Base-by-base conservation (phyloP, 352 stramenopile genomes). In the Blastocystis hominis region DNA sequence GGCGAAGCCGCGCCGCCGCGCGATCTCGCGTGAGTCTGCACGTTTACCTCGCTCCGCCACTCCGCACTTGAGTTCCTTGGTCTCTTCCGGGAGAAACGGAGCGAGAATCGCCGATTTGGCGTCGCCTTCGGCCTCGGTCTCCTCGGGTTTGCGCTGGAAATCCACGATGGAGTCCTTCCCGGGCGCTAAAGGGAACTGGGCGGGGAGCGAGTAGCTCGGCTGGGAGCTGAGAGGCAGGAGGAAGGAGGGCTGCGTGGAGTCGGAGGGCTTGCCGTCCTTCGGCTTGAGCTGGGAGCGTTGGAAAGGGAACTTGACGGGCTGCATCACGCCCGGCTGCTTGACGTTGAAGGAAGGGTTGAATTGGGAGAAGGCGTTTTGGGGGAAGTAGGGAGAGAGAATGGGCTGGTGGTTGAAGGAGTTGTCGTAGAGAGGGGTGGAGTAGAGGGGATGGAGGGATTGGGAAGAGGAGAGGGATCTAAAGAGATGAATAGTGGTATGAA, bases 321-420 rank as follows among this genome's bases (percentile, higher is more conserved):
- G n/a, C n/a, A n/a, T n/a, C n/a, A n/a, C n/a, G n/a, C n/a, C n/a
- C n/a, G n/a, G n/a, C 13, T 61, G n/a, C 53, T n/a, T 17, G 53
- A 61, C 13, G 13, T 61, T n/a, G 53, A 61, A 61, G n/a, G 53
- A 61, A n/a, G 53, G 53, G n/a, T 13, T n/a, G 53, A 61, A 61
- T 61, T 61, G 13, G 53, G n/a, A 17, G 53, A n/a, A 61, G n/a
- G 13, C 53, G n/a, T n/a, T n/a, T n/a, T 75, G 63, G 42, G 42
- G 42, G 63, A 75, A 75, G 42, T 75, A 75, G 24, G 63, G 63
- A 47, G 63, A 75, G 42, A 75, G 36, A 6, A 75, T 75, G 42
- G 63, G 10, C 34, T n/a, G n/a, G n/a, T n/a, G n/a, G n/a, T n/a
- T n/a, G n/a, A n/a, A n/a, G n/a, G n/a, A n/a, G n/a, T n/a, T n/a